Evolutionary conservation across 2,329 filamentous ascomycete species (phyloP), one percentile per base, ranked within the genome.

Genomic region (Alternaria dauci): DNA sequence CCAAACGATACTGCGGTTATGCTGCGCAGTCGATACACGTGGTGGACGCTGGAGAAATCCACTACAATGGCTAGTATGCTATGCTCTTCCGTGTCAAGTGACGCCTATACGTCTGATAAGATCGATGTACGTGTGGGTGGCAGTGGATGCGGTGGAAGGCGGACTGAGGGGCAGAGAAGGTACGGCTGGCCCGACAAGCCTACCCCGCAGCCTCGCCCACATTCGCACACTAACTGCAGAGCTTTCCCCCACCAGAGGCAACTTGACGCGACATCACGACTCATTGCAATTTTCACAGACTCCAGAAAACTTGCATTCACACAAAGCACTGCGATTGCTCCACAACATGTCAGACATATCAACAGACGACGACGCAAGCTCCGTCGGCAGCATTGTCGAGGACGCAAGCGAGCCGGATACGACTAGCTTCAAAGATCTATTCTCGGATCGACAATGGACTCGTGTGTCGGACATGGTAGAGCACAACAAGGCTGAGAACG

Each of bases 351-450:
- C 75, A 14, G 69, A 74, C 63, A 66, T 62, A 28, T 71, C 71
- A 36, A 75, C 74, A 7, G 74, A 76, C 36, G 64, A 65, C 3
- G 73, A 65, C 3, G 73, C 70, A 34, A 76, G 74, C 69, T 77
- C 75, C 5, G 69, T 69, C 1, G 75, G 75, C 43, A 72, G 70
- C 65, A 76, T 77, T 32, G 59, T 76, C 41, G 75, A 77, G 52
- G 75, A 76, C 43, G 68, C 63, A 55, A 76, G 74, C 63, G 75
- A 77, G 64, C 71, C 74, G 12, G 75, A 77, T 62, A 73, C 71
- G 41, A 74, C 73, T 26, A 71, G 59, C 8, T 77, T 77, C 71
- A 75, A 76, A 58, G 76, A 74, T 53, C 63, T 77, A 34, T 77
- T 77, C 54, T 77, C 74, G 61, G 69, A 74, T n/a, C 62, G 72